Evolutionary conservation across 345 rosid genomes (phyloP), one percentile per base, ranked within the genome.

Genomic region (Eucalyptus curtisii): DNA sequence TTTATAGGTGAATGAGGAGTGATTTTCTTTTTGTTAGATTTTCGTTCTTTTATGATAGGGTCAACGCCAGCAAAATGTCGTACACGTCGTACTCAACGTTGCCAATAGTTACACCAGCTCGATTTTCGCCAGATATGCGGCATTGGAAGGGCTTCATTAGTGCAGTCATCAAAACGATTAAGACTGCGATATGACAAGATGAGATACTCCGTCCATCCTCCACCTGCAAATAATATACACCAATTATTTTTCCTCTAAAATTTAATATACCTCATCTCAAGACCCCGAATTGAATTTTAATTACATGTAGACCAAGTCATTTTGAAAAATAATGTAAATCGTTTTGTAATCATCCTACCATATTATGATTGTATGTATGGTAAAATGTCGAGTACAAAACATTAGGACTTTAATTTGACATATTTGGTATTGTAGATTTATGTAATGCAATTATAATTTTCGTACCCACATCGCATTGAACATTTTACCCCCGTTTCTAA

Each of bases 201-300:
- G n/a, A n/a, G n/a, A n/a, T n/a, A n/a, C n/a, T n/a, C n/a, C n/a
- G n/a, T n/a, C n/a, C n/a, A n/a, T n/a, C n/a, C n/a, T n/a, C n/a
- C n/a, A n/a, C n/a, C n/a, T n/a, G n/a, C n/a, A n/a, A n/a, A n/a
- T n/a, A n/a, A n/a, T n/a, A n/a, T 8, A 8, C 16, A 37, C 42
- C 42, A 16, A 16, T 16, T 66, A 68, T 5, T 31, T 16, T 33
- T 40, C 44, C 17, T 33, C 19, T 17, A 16, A 33, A 33, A 37
- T 16, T 31, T 31, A 16, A 15, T 15, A 66, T 31, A 66, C 17
- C 20, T n/a, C 9, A 2, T 31, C 40, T 19, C 20, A 66, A 7
- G 11, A 9, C 13, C 42, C 1, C 6, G 4, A 68, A 33, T 33
- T 33, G 31, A 31, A 68, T 8, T 1, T 2, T 10, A 27, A 0